Percentiles rank a stretch among this genome's conserved stretches.
Evolutionary conservation across 164 flowering plant genomes (phyloP).

Genomic region (Nelumbo lutea): DNA sequence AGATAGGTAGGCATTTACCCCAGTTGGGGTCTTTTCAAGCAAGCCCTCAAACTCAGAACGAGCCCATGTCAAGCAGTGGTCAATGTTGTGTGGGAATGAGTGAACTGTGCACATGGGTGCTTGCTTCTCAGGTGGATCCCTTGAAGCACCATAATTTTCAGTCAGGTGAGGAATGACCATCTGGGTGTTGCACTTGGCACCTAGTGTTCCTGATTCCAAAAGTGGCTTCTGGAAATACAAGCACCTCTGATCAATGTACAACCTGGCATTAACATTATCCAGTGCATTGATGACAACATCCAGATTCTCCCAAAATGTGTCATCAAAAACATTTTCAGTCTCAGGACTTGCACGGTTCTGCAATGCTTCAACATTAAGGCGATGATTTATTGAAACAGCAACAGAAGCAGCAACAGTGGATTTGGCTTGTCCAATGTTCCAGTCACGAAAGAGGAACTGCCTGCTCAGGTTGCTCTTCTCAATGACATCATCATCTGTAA

Average conservation of each 20-base stretch:
- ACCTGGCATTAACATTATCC: constrained; percentile 84
- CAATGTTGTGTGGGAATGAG: constrained; percentile 90
- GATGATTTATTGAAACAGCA: constrained; percentile 53
- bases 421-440: constrained; percentile 95
- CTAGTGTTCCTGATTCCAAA: constrained; percentile 84
- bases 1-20: constrained; percentile 69
- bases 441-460: constrained; percentile 87
- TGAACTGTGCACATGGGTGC: constrained; percentile 97
- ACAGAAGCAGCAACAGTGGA: constrained; percentile 91
- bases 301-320: constrained; percentile 76
- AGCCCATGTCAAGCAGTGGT: constrained; percentile 94
- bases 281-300: constrained; percentile 70
- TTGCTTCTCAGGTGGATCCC: constrained; percentile 92
- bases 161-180: constrained; percentile 91
- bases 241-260: constrained; percentile 82
- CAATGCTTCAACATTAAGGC: constrained; percentile 59
- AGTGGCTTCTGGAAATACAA: constrained; percentile 87
- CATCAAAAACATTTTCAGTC: constrained; percentile 77
- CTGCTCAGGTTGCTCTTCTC: constrained; percentile 92
- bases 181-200: constrained; percentile 91
- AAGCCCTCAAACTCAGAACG: constrained; percentile 90
- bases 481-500: constrained; percentile 92
- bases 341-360: constrained; percentile 84
- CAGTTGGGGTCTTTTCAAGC: constrained; percentile 90
- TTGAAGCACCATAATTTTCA: constrained; percentile 83